Conservation (phyloP, 805 yeast species). For the Geotrichum ghanense region DNA sequence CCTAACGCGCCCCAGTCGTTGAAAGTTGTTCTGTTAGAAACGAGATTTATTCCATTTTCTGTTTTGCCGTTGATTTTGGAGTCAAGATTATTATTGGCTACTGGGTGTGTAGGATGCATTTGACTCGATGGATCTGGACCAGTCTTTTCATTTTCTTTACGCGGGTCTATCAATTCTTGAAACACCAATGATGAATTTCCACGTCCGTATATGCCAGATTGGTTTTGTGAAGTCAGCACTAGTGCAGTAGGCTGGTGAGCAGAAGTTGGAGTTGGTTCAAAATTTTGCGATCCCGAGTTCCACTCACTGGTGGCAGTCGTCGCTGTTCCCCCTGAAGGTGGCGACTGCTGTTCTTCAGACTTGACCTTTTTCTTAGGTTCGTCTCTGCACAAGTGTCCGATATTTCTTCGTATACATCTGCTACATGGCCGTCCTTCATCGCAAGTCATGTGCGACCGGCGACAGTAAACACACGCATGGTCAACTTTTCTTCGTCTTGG, state of each 20-base stretch:
- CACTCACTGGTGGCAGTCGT: background rate
- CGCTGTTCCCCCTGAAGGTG: background rate
- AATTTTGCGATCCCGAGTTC: background rate
- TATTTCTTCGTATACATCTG: slow-evolving; percentile 76
- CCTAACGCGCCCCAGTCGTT: slow-evolving; percentile 14
- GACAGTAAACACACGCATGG: slow-evolving; percentile 77
- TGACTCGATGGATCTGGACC: background rate
- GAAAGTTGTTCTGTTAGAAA: background rate
- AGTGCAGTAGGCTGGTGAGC: slow-evolving; percentile 1
- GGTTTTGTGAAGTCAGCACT: background rate
- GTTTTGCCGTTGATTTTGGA: background rate
- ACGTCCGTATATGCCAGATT: background rate
- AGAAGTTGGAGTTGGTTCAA: background rate
- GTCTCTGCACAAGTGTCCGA: slow-evolving; percentile 78
- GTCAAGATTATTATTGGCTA: background rate
- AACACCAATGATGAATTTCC: background rate
- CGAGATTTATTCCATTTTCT: background rate
- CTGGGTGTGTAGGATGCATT: background rate
- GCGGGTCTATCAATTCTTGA: background rate
- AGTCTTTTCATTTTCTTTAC: background rate
- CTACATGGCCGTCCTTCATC: slow-evolving; percentile 68
- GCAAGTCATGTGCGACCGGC: slow-evolving; percentile 91
- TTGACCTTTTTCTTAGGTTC: slow-evolving; percentile 32
- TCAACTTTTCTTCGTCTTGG: slow-evolving; percentile 18
- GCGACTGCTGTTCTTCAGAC: background rate